Conservation (phyloP, 768 basidiomycete genomes). For the Tylopilus sp. region DNA sequence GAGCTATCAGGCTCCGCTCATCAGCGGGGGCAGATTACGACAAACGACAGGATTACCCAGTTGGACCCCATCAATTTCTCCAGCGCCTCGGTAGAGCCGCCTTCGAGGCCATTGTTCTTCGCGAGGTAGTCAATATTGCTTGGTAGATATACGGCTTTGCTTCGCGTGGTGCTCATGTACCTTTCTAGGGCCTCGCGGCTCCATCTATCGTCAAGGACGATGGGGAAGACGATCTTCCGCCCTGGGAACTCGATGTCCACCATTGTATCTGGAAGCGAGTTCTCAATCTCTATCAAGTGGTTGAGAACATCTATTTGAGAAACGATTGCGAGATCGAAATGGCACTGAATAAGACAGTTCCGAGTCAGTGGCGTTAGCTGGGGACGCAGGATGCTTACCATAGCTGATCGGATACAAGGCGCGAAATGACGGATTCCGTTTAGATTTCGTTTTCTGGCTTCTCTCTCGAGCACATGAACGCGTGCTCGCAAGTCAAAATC, state of each 20-base stretch:
- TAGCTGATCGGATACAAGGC: slow-evolving; percentile 55
- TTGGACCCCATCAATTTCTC: slow-evolving; percentile 45
- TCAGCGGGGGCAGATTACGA: neutral
- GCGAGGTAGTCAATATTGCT: slow-evolving; percentile 68
- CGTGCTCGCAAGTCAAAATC: slow-evolving; percentile 53
- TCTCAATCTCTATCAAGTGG: slow-evolving; percentile 38
- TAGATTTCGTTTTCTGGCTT: slow-evolving; percentile 31
- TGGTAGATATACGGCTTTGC: slow-evolving; percentile 62
- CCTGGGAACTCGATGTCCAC: slow-evolving; percentile 44
- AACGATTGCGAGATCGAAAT: slow-evolving; percentile 43
- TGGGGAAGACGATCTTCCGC: slow-evolving; percentile 56
- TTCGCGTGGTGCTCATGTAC: slow-evolving; percentile 54
- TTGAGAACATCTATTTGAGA: slow-evolving; percentile 44
- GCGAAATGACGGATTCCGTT: slow-evolving; percentile 41
- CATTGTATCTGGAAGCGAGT: slow-evolving; percentile 39
- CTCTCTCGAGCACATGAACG: slow-evolving; percentile 52
- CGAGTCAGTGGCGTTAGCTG: neutral
- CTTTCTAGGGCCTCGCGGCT: slow-evolving; percentile 50
- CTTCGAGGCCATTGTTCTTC: slow-evolving; percentile 53
- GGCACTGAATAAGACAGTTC: too few relatives aligned
- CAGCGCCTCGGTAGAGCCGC: slow-evolving; percentile 41
- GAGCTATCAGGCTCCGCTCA: slow-evolving; percentile 41
- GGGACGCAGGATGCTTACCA: slow-evolving; percentile 37
- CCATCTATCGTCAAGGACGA: slow-evolving; percentile 61
- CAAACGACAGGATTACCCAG: slow-evolving; percentile 37